phyloP scores from a whole-genome alignment of 164 flowering plant genomes.

The Vitis cinerea region DNA sequence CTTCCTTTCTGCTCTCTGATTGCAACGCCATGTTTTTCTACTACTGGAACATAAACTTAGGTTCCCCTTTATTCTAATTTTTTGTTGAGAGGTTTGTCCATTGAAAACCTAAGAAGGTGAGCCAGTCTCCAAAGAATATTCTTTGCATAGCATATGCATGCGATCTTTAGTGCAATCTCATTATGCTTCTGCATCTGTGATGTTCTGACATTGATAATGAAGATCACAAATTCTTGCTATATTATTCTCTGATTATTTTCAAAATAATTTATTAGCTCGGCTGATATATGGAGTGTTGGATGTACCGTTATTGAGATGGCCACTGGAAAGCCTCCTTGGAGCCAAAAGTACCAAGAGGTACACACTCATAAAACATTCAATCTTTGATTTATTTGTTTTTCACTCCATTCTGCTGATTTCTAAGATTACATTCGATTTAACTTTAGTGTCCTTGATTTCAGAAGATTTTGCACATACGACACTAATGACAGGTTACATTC shows the following conservation, averaged over 20 bases:
- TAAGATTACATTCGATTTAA: not conserved
- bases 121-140: too few relatives aligned
- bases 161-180: too few relatives aligned
- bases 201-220: too few relatives aligned
- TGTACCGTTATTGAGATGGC: conserved; percentile 99
- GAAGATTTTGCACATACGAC: conserved; percentile 1
- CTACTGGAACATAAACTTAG: too few relatives aligned
- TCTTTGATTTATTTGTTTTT: not conserved
- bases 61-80: too few relatives aligned
- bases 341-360: conserved; percentile 96
- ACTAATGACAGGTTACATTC: conserved; percentile 14
- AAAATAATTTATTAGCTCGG: conserved; percentile 57
- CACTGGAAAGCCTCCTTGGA: conserved; percentile 99
- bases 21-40: too few relatives aligned
- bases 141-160: too few relatives aligned
- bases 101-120: too few relatives aligned
- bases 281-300: conserved; percentile 99
- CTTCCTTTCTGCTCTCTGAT: too few relatives aligned
- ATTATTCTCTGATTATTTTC: not conserved
- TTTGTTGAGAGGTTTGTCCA: too few relatives aligned
- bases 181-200: too few relatives aligned
- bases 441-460: not conserved
- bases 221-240: too few relatives aligned
- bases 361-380: not conserved
- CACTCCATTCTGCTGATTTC: not conserved